Evolutionary conservation across 2,329 filamentous ascomycete genomes (phyloP).

Genomic region (Fusarium armeniacum): DNA sequence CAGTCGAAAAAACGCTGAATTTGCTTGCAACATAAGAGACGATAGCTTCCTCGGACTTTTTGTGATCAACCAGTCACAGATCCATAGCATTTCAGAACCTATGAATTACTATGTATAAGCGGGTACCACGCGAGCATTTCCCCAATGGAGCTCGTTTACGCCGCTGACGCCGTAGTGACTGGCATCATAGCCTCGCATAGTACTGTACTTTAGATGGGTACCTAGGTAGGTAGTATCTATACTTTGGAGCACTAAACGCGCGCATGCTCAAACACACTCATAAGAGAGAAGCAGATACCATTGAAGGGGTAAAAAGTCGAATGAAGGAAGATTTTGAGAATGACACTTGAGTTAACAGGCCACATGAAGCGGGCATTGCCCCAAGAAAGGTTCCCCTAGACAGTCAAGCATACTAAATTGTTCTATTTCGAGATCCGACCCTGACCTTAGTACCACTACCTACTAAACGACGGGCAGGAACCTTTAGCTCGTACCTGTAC

Average conservation of each 20-base stretch:
- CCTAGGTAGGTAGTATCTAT: slow-evolving; percentile 1
- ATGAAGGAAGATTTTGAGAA: background rate
- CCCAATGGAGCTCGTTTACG: slow-evolving; percentile 38
- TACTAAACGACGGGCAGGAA: background rate
- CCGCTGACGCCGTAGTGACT: slow-evolving; percentile 20
- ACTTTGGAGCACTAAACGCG: slow-evolving; percentile 32
- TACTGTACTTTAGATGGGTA: background rate
- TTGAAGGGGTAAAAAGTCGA: background rate
- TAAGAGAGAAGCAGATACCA: background rate
- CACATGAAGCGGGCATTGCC: background rate
- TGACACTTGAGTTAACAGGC: background rate
- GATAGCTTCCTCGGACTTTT: background rate
- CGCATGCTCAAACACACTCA: slow-evolving; percentile 39
- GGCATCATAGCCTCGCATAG: slow-evolving; percentile 33
- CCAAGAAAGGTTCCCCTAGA: background rate
- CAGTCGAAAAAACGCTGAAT: background rate
- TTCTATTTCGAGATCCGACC: slow-evolving; percentile 5
- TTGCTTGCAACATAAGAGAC: background rate
- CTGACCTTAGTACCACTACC: background rate
- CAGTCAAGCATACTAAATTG: slow-evolving; percentile 7
- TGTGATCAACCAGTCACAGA: slow-evolving; percentile 7
- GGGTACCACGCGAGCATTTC: slow-evolving; percentile 49
- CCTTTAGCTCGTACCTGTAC: slow-evolving; percentile 13
- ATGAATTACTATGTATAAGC: slow-evolving; percentile 2
- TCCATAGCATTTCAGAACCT: background rate